Conservation (phyloP, 768 basidiomycete species). For the Hysterangium stoloniferum region DNA sequence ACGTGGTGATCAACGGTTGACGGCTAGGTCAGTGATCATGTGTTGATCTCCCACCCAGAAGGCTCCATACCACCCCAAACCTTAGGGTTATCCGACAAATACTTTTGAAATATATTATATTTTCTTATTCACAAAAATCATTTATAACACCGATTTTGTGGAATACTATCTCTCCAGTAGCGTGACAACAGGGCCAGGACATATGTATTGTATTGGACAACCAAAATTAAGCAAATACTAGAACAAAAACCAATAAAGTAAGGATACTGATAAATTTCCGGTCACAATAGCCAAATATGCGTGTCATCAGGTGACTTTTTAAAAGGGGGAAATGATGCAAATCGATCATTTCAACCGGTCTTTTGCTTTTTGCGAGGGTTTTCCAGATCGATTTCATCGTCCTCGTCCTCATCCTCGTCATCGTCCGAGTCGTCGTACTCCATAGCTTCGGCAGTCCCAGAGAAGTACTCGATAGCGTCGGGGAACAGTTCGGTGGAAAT, state of each 20-base stretch:
- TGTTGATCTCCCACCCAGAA: too few relatives aligned
- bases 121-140: too few relatives aligned
- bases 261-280: not conserved
- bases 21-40: too few relatives aligned
- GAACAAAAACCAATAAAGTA: not conserved
- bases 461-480: constrained; percentile 76
- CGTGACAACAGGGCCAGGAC: too few relatives aligned
- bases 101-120: too few relatives aligned
- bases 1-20: too few relatives aligned
- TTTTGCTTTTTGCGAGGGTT: constrained; percentile 64
- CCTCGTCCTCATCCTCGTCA: constrained; percentile 50
- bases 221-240: not conserved
- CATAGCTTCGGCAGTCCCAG: constrained; percentile 55
- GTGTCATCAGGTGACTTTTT: not conserved
- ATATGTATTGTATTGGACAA: too few relatives aligned
- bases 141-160: too few relatives aligned
- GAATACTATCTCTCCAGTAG: too few relatives aligned
- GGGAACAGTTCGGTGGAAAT: constrained; percentile 77
- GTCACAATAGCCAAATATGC: not conserved
- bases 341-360: constrained; percentile 34
- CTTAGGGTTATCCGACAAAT: too few relatives aligned
- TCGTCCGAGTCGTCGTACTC: constrained; percentile 63
- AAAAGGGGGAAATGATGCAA: constrained; percentile 4
- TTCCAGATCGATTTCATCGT: constrained; percentile 83
- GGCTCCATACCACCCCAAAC: too few relatives aligned